Conservation (phyloP, 305 asterid genomes). For the Fraxinus sp. region DNA sequence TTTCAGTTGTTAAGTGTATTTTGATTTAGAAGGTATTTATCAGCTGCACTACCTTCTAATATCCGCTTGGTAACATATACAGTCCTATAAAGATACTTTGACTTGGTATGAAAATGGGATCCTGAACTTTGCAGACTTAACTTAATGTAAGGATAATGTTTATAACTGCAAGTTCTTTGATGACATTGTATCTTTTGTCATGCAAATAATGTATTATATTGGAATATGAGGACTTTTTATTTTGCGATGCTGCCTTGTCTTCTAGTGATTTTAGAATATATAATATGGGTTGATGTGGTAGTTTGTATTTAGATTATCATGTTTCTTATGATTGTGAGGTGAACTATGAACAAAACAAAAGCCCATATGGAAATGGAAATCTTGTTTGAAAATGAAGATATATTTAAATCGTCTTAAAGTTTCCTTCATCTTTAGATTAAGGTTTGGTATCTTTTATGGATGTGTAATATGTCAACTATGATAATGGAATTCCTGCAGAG, state of each 20-base stretch:
- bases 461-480: conserved; percentile 16
- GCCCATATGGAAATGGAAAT: too few relatives aligned
- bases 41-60: neutral
- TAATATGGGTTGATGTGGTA: neutral
- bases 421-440: conserved; percentile 31
- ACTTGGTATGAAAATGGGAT: neutral
- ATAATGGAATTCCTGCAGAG: conserved; percentile 36
- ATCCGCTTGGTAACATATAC: neutral
- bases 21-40: neutral
- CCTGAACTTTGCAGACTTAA: neutral
- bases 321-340: neutral
- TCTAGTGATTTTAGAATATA: neutral
- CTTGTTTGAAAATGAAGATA: too few relatives aligned
- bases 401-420: neutral
- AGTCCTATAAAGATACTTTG: neutral
- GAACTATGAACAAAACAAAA: too few relatives aligned
- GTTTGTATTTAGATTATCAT: neutral
- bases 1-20: conserved; percentile 46
- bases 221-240: neutral
- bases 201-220: neutral
- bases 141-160: neutral
- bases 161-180: neutral
- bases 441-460: conserved; percentile 54
- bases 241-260: neutral
- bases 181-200: neutral